A percentile compares a stretch with the other conserved stretches of the same genome.
Conservation (phyloP, 257 asterid species). For the Solanum okadae region DNA sequence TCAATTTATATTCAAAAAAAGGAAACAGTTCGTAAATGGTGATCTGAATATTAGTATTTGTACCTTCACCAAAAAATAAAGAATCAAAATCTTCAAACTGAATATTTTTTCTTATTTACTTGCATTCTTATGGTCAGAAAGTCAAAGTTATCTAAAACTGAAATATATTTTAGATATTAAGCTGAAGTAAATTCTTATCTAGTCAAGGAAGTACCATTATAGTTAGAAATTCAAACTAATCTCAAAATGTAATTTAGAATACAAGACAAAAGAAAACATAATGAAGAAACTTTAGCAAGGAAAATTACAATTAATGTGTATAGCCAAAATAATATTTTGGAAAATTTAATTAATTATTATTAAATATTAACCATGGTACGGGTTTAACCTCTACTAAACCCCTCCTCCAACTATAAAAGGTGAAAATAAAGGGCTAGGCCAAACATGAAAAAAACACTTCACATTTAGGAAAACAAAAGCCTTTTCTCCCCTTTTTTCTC, state of each 20-base stretch:
- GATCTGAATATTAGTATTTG: background rate
- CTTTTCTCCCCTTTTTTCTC: background rate
- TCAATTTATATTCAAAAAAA: background rate
- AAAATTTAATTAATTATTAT: background rate
- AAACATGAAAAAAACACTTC: background rate
- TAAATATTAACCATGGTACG: constrained; percentile 22
- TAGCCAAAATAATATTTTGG: background rate
- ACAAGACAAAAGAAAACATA: background rate
- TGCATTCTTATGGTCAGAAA: background rate
- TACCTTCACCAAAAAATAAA: background rate
- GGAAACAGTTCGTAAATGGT: background rate
- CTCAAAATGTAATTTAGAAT: background rate
- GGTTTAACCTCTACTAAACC: constrained; percentile 14
- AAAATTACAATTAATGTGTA: too few relatives aligned
- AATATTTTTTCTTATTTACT: background rate
- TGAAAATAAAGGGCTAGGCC: background rate
- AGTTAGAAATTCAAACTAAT: background rate
- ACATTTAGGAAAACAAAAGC: background rate
- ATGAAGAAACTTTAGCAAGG: background rate
- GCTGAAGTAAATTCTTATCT: background rate
- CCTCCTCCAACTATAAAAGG: background rate
- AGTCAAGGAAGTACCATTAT: background rate
- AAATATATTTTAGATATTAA: background rate
- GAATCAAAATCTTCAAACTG: background rate
- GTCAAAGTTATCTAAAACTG: background rate